These are phyloP conservation scores for Rhodotorula sp. DNA, from an alignment of 1,284 basidiomycete genomes.

Conservation along the genomic window DNA sequence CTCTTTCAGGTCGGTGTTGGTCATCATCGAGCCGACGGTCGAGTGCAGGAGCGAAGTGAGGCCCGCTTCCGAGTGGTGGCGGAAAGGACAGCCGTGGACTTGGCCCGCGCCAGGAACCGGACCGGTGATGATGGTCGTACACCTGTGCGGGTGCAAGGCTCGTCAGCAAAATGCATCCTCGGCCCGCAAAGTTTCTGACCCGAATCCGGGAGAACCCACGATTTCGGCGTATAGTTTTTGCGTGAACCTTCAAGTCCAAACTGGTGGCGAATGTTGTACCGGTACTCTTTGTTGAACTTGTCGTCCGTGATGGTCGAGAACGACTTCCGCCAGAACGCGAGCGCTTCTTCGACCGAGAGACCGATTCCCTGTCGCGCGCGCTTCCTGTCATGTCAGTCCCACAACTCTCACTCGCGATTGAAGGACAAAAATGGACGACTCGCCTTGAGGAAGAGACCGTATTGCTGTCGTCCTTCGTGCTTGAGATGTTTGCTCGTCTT, in stretches of 20 bases:
- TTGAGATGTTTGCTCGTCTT: conserved; percentile 81
- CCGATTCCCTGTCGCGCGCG: conserved; percentile 70
- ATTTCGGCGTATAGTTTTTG: conserved; percentile 90
- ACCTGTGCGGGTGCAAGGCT: conserved; percentile 58
- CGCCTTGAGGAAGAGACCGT: conserved; percentile 93
- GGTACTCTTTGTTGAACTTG: conserved; percentile 97
- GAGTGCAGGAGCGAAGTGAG: conserved; percentile 73
- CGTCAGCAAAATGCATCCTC: no score
- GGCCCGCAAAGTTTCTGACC: no score
- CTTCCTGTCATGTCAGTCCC: neutral
- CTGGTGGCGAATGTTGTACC: conserved; percentile 94
- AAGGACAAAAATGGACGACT: conserved; percentile 15
- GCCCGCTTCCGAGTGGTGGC: conserved; percentile 82
- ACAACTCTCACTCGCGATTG: neutral
- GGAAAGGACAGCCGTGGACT: conserved; percentile 91
- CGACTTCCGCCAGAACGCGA: conserved; percentile 88
- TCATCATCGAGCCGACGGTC: conserved; percentile 61
- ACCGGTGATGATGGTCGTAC: conserved; percentile 79
- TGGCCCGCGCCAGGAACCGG: conserved; percentile 72
- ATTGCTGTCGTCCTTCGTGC: conserved; percentile 87
- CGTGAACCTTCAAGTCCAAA: conserved; percentile 93
- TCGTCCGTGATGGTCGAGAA: conserved; percentile 79
- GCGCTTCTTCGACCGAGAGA: conserved; percentile 88
- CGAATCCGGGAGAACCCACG: no score
- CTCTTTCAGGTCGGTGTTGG: conserved; percentile 75